phyloP scores from a whole-genome alignment of 306 rosid genomes.

The Lathyrus aphaca region DNA sequence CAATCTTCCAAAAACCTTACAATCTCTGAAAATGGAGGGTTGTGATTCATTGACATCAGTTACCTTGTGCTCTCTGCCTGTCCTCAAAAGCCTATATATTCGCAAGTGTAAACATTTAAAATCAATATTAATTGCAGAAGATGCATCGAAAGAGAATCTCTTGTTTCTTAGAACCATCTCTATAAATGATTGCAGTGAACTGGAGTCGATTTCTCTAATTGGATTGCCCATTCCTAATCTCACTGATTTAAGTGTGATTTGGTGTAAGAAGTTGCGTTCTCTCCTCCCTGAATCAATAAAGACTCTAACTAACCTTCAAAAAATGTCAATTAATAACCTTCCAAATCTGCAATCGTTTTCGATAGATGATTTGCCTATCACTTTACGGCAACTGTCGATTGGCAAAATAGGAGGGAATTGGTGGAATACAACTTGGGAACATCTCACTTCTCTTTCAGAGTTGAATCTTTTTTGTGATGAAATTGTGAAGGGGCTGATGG shows the following conservation, averaged over 20 bases:
- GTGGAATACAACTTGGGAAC: not conserved
- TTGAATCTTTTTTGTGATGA: too few species aligned
- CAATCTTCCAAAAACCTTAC: constrained; percentile 5
- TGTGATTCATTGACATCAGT: not conserved
- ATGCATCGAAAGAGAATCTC: not conserved
- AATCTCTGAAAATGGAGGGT: not conserved
- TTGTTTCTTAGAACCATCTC: not conserved
- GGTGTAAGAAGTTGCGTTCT: not conserved
- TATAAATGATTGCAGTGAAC: not conserved
- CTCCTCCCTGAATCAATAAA: not conserved
- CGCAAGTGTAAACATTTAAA: not conserved
- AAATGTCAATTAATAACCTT: not conserved
- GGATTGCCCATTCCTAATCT: constrained; percentile 8
- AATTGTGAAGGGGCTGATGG: too few species aligned
- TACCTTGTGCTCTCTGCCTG: constrained; percentile 8
- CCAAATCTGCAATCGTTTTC: not conserved
- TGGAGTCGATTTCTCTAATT: constrained; percentile 1
- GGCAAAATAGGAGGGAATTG: not conserved
- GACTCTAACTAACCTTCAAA: not conserved
- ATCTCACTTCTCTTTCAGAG: constrained; percentile 14
- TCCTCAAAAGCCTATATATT: not conserved
- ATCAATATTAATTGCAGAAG: not conserved
- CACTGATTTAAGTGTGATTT: rapidly evolving
- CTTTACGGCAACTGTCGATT: not conserved
- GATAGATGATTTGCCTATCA: not conserved